Evolutionary conservation across 495 filamentous ascomycete genomes (phyloP).

Genomic region (Penicillium tannophilum): DNA sequence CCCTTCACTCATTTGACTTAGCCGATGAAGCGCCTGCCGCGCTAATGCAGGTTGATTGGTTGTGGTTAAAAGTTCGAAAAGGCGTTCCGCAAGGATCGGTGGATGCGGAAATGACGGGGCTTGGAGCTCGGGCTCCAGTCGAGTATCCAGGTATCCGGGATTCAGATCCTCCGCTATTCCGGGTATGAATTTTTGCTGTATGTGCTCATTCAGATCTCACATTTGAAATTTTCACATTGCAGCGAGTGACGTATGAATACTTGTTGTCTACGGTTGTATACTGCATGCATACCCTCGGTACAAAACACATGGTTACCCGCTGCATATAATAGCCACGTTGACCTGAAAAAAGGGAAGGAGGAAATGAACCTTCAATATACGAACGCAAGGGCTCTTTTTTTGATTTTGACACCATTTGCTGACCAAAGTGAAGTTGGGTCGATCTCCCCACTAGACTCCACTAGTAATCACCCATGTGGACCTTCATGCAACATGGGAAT

Average conservation of each 20-base stretch:
- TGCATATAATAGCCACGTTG: slow-evolving; percentile 25
- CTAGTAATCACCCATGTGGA: slow-evolving; percentile 4
- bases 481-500: slow-evolving; percentile 7
- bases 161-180: slow-evolving; percentile 3
- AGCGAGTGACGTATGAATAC: background rate
- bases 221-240: background rate
- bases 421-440: slow-evolving; percentile 11
- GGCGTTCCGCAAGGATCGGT: slow-evolving; percentile 24
- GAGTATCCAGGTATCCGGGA: slow-evolving; percentile 31
- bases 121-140: slow-evolving; percentile 10
- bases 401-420: slow-evolving; percentile 1
- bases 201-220: slow-evolving; percentile 2
- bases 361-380: slow-evolving; percentile 2
- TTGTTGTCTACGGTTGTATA: background rate
- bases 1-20: slow-evolving; percentile 10
- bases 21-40: slow-evolving; percentile 6
- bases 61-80: slow-evolving; percentile 13
- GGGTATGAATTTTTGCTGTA: background rate
- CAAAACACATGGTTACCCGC: slow-evolving; percentile 7
- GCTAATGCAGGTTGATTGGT: slow-evolving; percentile 21
- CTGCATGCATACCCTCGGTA: background rate
- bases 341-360: background rate
- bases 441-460: slow-evolving; percentile 13
- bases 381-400: slow-evolving; percentile 1
- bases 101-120: slow-evolving; percentile 1